These are phyloP conservation scores for Paratinospora sagittata DNA, from an alignment of 164 flowering plant genomes.

Conservation along the genomic window DNA sequence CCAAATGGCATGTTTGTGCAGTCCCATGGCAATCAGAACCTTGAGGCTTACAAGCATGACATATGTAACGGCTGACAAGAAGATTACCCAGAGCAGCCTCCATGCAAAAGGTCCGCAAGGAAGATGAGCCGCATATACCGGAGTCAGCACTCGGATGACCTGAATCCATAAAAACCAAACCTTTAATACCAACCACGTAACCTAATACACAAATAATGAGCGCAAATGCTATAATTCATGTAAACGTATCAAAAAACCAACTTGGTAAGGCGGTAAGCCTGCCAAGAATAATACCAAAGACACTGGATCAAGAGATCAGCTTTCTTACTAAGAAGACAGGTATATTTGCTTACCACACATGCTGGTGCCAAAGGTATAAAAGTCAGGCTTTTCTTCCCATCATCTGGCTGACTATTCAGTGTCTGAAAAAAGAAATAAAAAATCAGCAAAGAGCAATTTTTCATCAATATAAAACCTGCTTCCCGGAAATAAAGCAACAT, in stretches of 20 bases:
- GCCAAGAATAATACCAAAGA: background rate
- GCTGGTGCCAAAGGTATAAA: conserved; percentile 95
- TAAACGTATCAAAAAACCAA: background rate
- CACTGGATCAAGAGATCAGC: too few relatives aligned
- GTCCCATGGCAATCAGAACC: conserved; percentile 69
- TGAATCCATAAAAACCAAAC: conserved; percentile 21
- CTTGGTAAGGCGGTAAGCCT: background rate
- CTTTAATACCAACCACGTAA: background rate
- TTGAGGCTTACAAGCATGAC: conserved; percentile 83
- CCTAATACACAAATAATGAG: background rate
- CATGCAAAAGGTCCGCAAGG: conserved; percentile 61
- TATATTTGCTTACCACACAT: conserved; percentile 66
- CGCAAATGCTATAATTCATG: background rate
- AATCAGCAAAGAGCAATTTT: background rate
- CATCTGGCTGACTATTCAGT: conserved; percentile 52
- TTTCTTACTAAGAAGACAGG: background rate
- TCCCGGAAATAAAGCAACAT: too few relatives aligned
- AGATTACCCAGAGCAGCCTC: conserved; percentile 68
- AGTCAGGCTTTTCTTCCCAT: conserved; percentile 51
- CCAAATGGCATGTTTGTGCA: conserved; percentile 76
- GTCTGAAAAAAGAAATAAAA: conserved; percentile 36
- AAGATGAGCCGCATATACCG: conserved; percentile 78
- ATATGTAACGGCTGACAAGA: conserved; percentile 53
- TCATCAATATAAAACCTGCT: background rate
- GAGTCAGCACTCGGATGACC: conserved; percentile 88